A percentile compares a stretch with the other conserved stretches of the same genome.
phyloP scores from a whole-genome alignment of 768 basidiomycete species.

The Sporobolomyces pararoseus region DNA sequence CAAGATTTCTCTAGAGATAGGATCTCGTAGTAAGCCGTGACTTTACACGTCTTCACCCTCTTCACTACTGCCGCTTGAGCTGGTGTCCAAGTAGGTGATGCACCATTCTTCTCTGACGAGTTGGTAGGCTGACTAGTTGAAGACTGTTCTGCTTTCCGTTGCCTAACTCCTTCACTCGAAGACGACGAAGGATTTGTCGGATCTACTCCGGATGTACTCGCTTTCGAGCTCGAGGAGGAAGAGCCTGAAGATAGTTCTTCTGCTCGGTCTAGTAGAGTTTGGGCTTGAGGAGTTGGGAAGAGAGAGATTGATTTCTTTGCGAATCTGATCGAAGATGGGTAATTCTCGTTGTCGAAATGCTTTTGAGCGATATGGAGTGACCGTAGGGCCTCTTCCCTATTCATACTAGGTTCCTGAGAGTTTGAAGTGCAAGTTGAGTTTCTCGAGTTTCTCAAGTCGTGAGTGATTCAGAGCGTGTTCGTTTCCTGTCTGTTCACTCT shows the following conservation, averaged over 20 bases:
- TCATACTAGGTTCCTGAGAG: conserved; percentile 18
- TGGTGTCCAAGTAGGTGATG: conserved; percentile 56
- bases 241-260: conserved; percentile 36
- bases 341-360: conserved; percentile 68
- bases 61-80: conserved; percentile 81
- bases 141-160: conserved; percentile 4
- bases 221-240: not conserved
- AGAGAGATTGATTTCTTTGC: conserved; percentile 79
- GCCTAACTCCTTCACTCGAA: conserved; percentile 51
- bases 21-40: conserved; percentile 90
- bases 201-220: not conserved
- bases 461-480: no score
- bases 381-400: conserved; percentile 23
- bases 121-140: not conserved
- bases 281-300: conserved; percentile 72
- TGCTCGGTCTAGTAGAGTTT: conserved; percentile 61
- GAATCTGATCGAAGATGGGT: conserved; percentile 77
- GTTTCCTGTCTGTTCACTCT: not conserved
- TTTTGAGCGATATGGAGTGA: conserved; percentile 74
- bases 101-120: no score
- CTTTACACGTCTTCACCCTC: conserved; percentile 76
- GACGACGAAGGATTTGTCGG: conserved; percentile 55
- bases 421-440: not conserved
- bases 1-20: conserved; percentile 72
- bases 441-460: not conserved